Conservation (phyloP, 352 stramenopile genomes). For the Pythium periplocum region DNA sequence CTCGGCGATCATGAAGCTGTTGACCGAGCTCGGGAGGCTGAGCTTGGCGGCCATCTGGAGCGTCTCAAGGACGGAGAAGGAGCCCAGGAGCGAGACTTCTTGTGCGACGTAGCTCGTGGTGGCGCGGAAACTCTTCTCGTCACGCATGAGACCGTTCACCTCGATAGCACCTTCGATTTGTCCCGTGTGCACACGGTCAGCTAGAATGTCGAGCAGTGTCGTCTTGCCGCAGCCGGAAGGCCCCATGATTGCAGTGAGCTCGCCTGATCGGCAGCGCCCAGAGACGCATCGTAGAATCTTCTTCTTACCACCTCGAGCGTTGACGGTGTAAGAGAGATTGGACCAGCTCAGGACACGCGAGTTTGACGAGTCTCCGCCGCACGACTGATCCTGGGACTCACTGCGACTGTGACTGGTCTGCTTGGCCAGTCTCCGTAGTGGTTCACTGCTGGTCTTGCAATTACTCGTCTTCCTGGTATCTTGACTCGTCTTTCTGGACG, state of each 20-base stretch:
- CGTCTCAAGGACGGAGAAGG: slow-evolving; percentile 45
- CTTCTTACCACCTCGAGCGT: too few relatives aligned
- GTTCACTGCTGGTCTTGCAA: too few relatives aligned
- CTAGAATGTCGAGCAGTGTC: slow-evolving; percentile 27
- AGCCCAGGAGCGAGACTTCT: slow-evolving; percentile 30
- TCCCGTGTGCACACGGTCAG: slow-evolving; percentile 40
- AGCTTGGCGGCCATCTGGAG: slow-evolving; percentile 49
- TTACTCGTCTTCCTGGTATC: too few relatives aligned
- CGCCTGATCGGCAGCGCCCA: slow-evolving; percentile 20
- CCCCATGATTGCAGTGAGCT: slow-evolving; percentile 31
- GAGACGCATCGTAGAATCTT: slow-evolving; percentile 24
- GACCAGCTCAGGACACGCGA: too few relatives aligned
- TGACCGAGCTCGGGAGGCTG: slow-evolving; percentile 27
- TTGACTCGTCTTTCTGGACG: too few relatives aligned
- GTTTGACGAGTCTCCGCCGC: too few relatives aligned
- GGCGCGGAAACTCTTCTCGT: slow-evolving; percentile 10
- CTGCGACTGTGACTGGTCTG: too few relatives aligned
- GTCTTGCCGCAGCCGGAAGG: slow-evolving; percentile 26
- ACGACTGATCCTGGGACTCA: too few relatives aligned
- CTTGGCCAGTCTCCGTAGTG: too few relatives aligned
- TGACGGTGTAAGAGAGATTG: too few relatives aligned
- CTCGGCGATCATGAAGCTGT: slow-evolving; percentile 12
- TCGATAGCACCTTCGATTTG: slow-evolving; percentile 23
- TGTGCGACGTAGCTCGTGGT: slow-evolving; percentile 30
- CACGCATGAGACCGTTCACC: slow-evolving; percentile 18